These are phyloP conservation scores for Blastomyces gilchristii DNA, from an alignment of 2,329 filamentous ascomycete species.

Conservation along the genomic window DNA sequence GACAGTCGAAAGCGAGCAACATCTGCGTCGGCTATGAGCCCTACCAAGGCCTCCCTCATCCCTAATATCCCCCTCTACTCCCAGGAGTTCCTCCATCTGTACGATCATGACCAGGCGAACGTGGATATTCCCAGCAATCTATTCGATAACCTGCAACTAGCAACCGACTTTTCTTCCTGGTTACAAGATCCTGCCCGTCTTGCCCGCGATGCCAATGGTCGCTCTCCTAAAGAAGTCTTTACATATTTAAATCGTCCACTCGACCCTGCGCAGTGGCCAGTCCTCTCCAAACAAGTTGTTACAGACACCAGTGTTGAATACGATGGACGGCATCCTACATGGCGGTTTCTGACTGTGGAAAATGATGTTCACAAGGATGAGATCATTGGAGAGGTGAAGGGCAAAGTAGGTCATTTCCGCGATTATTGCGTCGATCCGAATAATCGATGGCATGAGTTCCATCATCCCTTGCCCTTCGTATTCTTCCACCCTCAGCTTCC, in stretches of 20 bases:
- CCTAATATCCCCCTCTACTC: slow-evolving; percentile 65
- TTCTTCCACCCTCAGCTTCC: slow-evolving; percentile 83
- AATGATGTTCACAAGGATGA: slow-evolving; percentile 42
- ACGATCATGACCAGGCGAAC: slow-evolving; percentile 51
- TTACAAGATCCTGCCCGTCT: slow-evolving; percentile 55
- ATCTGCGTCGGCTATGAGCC: slow-evolving; percentile 58
- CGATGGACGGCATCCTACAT: slow-evolving; percentile 53
- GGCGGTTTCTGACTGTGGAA: slow-evolving; percentile 50
- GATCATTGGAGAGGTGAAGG: slow-evolving; percentile 64
- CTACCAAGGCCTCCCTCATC: slow-evolving; percentile 56
- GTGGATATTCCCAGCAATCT: slow-evolving; percentile 61
- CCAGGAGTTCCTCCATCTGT: slow-evolving; percentile 62
- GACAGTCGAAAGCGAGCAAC: slow-evolving; percentile 51
- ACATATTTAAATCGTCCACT: slow-evolving; percentile 47
- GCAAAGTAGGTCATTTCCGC: slow-evolving; percentile 62
- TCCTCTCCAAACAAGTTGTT: slow-evolving; percentile 43
- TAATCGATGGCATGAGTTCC: slow-evolving; percentile 58
- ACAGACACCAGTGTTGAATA: slow-evolving; percentile 40
- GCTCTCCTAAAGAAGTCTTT: slow-evolving; percentile 58
- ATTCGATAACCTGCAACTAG: slow-evolving; percentile 64
- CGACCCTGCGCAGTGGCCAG: slow-evolving; percentile 45
- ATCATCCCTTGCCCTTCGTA: slow-evolving; percentile 56
- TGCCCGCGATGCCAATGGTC: slow-evolving; percentile 55
- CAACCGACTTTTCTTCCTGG: slow-evolving; percentile 68
- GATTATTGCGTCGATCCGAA: slow-evolving; percentile 57